A percentile compares a stretch with the other conserved stretches of the same genome.
Conservation (phyloP, 345 rosid genomes). For the Hibiscus syriacus region DNA sequence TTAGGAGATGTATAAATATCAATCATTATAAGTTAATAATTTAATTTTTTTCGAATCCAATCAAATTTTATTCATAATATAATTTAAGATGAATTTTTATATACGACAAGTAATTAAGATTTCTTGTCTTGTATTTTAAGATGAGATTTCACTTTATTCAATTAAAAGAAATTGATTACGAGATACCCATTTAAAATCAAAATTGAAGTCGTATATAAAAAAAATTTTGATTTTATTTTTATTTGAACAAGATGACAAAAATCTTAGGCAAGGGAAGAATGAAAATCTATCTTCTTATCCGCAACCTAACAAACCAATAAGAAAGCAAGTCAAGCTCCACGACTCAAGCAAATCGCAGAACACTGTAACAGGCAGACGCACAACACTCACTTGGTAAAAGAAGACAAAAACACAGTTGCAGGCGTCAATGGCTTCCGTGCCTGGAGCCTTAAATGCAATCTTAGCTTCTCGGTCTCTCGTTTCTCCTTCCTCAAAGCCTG, state of each 20-base stretch:
- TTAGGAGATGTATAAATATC: too few relatives aligned
- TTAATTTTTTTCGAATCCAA: too few relatives aligned
- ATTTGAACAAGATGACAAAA: neutral
- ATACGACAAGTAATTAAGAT: too few relatives aligned
- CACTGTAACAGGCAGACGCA: neutral
- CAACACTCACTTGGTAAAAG: neutral
- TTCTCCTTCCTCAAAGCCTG: conserved; percentile 35
- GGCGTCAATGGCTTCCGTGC: conserved; percentile 51
- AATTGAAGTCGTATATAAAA: too few relatives aligned
- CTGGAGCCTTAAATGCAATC: conserved; percentile 48
- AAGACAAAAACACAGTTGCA: neutral
- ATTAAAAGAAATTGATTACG: too few relatives aligned
- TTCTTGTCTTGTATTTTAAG: too few relatives aligned
- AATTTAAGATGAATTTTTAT: too few relatives aligned
- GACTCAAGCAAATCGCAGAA: conserved; percentile 13
- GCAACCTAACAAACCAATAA: conserved; percentile 23
- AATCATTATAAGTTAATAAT: too few relatives aligned
- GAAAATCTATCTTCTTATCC: conserved; percentile 60
- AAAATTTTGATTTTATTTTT: too few relatives aligned
- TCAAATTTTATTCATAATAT: too few relatives aligned
- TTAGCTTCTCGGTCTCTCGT: conserved; percentile 46
- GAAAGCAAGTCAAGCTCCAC: conserved; percentile 11
- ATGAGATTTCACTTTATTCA: too few relatives aligned
- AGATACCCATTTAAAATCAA: too few relatives aligned
- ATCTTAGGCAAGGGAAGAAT: neutral